A percentile compares a stretch with the other conserved stretches of the same genome.
phyloP scores from a whole-genome alignment of 1,284 basidiomycete species.

The Trametes hirsuta region DNA sequence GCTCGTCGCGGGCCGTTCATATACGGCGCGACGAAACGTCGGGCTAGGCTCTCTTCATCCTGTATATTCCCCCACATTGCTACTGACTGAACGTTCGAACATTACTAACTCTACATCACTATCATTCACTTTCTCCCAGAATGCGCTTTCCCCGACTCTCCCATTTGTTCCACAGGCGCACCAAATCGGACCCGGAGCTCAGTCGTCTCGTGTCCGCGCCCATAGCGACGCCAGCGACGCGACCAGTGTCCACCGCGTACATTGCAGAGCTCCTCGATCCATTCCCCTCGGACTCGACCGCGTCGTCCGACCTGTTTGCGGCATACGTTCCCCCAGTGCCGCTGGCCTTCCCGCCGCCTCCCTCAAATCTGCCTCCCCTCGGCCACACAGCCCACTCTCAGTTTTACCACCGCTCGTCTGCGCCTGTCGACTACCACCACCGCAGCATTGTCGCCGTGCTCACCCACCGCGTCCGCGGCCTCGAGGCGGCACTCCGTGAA shows the following conservation, averaged over 20 bases:
- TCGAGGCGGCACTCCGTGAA: constrained; percentile 23
- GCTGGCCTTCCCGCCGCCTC: neutral
- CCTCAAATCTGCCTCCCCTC: neutral
- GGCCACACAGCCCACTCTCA: neutral
- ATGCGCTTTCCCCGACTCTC: constrained; percentile 41
- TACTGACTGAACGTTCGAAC: constrained; percentile 4
- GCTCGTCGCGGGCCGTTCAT: neutral
- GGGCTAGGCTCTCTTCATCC: no score
- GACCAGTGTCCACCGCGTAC: constrained; percentile 32
- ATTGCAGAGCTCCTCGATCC: constrained; percentile 15
- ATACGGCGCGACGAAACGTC: no score
- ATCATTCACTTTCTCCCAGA: neutral
- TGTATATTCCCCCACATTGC: neutral
- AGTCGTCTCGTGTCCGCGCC: constrained; percentile 19
- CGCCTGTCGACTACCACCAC: constrained; percentile 6
- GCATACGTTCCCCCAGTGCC: constrained; percentile 14
- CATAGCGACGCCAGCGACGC: constrained; percentile 15
- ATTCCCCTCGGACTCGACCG: constrained; percentile 2
- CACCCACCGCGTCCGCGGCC: constrained; percentile 26
- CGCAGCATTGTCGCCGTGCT: constrained; percentile 23
- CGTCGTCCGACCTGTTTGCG: constrained; percentile 16
- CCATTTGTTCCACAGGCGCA: constrained; percentile 40
- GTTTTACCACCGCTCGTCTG: constrained; percentile 1
- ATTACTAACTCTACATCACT: constrained; percentile 11
- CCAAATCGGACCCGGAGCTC: constrained; percentile 40